Evolutionary conservation across 129 eudicot species (phyloP), one percentile per base, ranked within the genome.

Genomic region (Erigeron canadensis): DNA sequence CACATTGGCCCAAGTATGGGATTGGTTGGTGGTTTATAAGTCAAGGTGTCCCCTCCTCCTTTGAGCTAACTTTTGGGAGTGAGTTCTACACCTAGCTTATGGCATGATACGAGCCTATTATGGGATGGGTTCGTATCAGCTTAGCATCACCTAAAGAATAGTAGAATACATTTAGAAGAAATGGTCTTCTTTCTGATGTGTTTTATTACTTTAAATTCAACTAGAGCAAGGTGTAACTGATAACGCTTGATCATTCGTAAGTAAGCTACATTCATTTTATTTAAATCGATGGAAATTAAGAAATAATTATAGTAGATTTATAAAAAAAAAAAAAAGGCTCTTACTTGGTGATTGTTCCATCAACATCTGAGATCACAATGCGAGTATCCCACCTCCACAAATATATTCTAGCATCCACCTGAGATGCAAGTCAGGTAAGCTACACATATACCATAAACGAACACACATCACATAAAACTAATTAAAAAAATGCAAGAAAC

Each of bases 331-430:
- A 28, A 28, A 2, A 28, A 28, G 2, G 1, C 34, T 28, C 87
- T 74, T 83, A 95, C 99, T 90, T 84, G 53, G 99, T 90, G 75
- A 95, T 95, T 56, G 99, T 95, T 74, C 99, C 99, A 86, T 95
- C 99, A 59, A 95, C 99, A 77, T 95, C 99, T 23, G 99, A 88
- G 77, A 95, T 95, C 65, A 95, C 99, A 51, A 95, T 76, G 64
- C 89, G 91, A 42, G 91, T 73, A 77, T 95, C 87, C 97, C 97
- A 95, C 79, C 83, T 86, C 99, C 99, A 95, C 83, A 95, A 77
- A 75, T 78, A 95, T 56, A 95, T 88, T 74, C 89, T 81, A 44
- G 99, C 99, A 80, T 95, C 97, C 81, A 95, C 97, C 99, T 95
- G 87, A 61, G 67, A 70, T 28, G 70, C 44, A 67, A 41, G 34